Base-by-base conservation (phyloP, 2,329 filamentous ascomycete genomes). In the Talaromyces amestolkiae region DNA sequence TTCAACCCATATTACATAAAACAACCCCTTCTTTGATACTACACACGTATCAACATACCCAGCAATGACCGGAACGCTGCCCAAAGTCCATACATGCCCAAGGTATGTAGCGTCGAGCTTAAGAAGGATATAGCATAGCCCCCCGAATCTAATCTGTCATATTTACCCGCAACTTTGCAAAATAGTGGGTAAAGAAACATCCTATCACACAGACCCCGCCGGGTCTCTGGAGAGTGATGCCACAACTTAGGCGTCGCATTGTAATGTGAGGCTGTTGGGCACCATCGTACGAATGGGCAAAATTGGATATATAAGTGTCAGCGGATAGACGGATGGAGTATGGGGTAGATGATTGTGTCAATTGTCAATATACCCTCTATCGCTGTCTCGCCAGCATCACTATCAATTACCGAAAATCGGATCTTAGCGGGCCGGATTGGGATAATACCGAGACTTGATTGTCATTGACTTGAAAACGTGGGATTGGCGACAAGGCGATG, bases 201-300 rank as follows among this genome's bases (percentile, higher is more conserved):
- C 45, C 45, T 51, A 61, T 61, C 45, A 54, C 13, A 35, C 22
- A 24, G 19, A 45, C 13, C 35, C 22, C 5, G 5, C 49, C 27
- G 11, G 22, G 13, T 39, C 35, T 54, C 13, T 24, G 17, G 22
- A 47, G 15, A 43, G 24, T 17, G 51, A 24, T 24, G 39, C 53
- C 51, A 54, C 24, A 35, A 62, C 6, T 56, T 22, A 43, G 61
- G 49, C 47, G 22, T 43, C 22, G 35, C 22, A 31, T 27, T 19
- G 27, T 17, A n/a, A 39, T 15, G 51, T 63, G 37, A 63, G 61
- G 61, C 61, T 58, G 61, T 63, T 63, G 51, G 61, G 61, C 61
- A 63, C n/a, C 61, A 45, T 58, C 41, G 37, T 22, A 24, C 7
- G 15, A 45, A 35, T 11, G 43, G 37, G 49, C 17, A n/a, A 53